A percentile compares a stretch with the other conserved stretches of the same genome.
These are phyloP conservation scores for Allomyces arbusculus DNA, from an alignment of 192 early-diverging fungal species.

Conservation along the genomic window DNA sequence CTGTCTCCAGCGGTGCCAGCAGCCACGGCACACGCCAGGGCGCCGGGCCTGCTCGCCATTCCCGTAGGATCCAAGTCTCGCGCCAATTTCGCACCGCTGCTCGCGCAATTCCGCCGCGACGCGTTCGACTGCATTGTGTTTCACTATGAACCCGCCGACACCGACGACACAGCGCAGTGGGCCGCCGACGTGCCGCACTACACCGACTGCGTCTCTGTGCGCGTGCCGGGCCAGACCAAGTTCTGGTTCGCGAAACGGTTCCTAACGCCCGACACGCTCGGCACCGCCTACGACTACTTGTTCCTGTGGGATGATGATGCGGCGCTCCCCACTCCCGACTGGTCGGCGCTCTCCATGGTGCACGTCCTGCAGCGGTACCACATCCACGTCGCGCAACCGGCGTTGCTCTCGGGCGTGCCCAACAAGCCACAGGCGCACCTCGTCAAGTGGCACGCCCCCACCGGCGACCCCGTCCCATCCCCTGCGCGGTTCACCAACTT, in stretches of 20 bases:
- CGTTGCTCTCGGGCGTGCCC: background rate
- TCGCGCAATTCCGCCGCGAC: background rate
- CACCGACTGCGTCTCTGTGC: background rate
- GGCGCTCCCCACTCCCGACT: background rate
- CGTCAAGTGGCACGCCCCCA: background rate
- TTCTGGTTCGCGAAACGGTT: background rate
- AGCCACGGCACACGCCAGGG: too few species aligned
- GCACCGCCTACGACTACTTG: background rate
- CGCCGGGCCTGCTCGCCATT: background rate
- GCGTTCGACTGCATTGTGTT: background rate
- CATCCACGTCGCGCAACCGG: background rate
- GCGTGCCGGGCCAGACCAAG: background rate
- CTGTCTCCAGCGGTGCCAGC: too few species aligned
- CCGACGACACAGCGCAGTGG: background rate
- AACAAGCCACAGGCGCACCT: background rate
- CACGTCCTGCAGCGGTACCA: background rate
- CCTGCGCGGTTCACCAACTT: background rate
- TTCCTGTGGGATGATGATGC: background rate
- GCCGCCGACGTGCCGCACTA: background rate
- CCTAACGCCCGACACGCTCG: constrained; percentile 1
- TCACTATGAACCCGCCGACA: background rate
- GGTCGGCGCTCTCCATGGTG: background rate
- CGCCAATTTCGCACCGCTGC: background rate
- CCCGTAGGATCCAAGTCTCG: background rate
- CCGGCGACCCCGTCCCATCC: background rate